These are phyloP conservation scores for Pleurotus giganteus DNA, from an alignment of 768 basidiomycete genomes.

Conservation along the genomic window DNA sequence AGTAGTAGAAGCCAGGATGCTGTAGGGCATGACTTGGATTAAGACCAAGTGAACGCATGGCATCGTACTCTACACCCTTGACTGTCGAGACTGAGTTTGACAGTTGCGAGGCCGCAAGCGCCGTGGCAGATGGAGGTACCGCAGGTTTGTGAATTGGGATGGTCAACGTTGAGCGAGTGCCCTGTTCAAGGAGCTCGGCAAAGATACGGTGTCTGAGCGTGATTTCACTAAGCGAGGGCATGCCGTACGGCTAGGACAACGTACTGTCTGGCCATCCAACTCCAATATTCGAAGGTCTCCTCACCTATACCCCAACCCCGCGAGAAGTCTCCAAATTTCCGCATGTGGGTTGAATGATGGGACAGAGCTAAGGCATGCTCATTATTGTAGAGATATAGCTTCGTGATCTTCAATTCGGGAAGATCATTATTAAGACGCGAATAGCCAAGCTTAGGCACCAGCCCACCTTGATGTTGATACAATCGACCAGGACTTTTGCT, in stretches of 20 bases:
- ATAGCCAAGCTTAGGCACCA: not conserved
- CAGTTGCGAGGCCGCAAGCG: slow-evolving; percentile 15
- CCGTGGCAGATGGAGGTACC: slow-evolving; percentile 23
- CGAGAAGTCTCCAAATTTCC: slow-evolving; percentile 82
- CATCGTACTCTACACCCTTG: slow-evolving; percentile 43
- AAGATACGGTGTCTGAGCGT: slow-evolving; percentile 75
- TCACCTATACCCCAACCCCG: slow-evolving; percentile 95
- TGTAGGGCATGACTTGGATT: slow-evolving; percentile 85
- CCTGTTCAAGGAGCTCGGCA: slow-evolving; percentile 88
- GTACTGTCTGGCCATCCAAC: slow-evolving; percentile 91
- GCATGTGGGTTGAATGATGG: slow-evolving; percentile 83
- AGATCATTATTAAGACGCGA: not conserved
- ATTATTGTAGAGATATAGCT: slow-evolving; percentile 88
- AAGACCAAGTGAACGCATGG: slow-evolving; percentile 59
- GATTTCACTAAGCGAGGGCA: not conserved
- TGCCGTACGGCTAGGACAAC: slow-evolving; percentile 23
- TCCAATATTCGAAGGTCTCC: slow-evolving; percentile 97
- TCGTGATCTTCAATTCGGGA: slow-evolving; percentile 60
- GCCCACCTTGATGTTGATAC: slow-evolving; percentile 83
- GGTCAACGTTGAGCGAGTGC: slow-evolving; percentile 56
- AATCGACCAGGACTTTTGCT: slow-evolving; percentile 94
- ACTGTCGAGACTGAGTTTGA: slow-evolving; percentile 9
- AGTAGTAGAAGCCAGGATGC: slow-evolving; percentile 92
- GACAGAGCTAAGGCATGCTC: slow-evolving; percentile 79
- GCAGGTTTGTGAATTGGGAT: slow-evolving; percentile 59